A percentile compares a stretch with the other conserved stretches of the same genome.
These are phyloP conservation scores for Globisporangium polare DNA, from an alignment of 352 stramenopile genomes.

Conservation along the genomic window DNA sequence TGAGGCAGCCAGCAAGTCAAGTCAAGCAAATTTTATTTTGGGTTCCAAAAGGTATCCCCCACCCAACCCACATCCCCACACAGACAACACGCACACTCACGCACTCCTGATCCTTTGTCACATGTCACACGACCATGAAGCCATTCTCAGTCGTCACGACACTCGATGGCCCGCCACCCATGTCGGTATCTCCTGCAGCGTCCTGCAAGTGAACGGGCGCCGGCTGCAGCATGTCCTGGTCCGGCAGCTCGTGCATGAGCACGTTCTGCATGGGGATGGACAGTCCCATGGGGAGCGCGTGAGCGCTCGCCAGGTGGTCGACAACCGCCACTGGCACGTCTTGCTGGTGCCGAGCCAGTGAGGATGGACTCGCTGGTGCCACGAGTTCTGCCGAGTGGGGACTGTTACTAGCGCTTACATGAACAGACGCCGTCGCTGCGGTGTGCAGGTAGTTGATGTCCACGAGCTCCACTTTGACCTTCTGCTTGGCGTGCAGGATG, in stretches of 20 bases:
- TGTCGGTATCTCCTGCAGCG: neutral
- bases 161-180: neutral
- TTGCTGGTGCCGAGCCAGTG: neutral
- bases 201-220: neutral
- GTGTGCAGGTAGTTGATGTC: constrained; percentile 37
- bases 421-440: constrained; percentile 7
- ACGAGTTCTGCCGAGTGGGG: neutral
- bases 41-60: neutral
- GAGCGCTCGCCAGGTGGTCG: neutral
- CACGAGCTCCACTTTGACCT: constrained; percentile 57
- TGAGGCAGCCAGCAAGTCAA: too few species aligned
- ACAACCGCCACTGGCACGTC: too few species aligned
- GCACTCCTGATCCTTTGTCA: neutral
- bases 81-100: too few species aligned
- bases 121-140: constrained; percentile 31
- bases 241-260: constrained; percentile 1
- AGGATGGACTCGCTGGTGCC: neutral
- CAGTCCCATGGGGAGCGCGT: neutral
- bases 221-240: constrained; percentile 16
- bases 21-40: too few species aligned
- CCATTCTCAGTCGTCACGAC: constrained; percentile 9
- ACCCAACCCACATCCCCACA: too few species aligned
- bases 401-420: constrained; percentile 1
- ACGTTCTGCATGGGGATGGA: constrained; percentile 7
- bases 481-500: constrained; percentile 65